phyloP scores from a whole-genome alignment of 768 basidiomycete genomes.

The Leccinum truebloodii region DNA sequence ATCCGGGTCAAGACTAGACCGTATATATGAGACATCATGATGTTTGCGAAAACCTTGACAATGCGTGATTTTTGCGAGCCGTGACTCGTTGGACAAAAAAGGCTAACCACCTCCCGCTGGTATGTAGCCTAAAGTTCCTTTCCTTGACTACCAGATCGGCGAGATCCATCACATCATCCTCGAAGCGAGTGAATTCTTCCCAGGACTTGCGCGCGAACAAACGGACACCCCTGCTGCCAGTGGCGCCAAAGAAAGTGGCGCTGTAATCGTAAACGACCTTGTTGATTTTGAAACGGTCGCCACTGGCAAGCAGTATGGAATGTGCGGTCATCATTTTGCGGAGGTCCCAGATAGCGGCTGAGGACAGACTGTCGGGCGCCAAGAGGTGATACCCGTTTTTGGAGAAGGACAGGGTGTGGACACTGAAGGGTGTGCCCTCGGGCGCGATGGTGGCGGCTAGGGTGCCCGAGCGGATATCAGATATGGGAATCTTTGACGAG shows the following conservation, averaged over 20 bases:
- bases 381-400: constrained; percentile 98
- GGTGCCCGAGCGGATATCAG: constrained; percentile 78
- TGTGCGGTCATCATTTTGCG: constrained; percentile 74
- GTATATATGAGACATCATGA: no score
- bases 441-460: constrained; percentile 76
- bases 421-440: constrained; percentile 60
- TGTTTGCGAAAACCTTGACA: no score
- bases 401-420: constrained; percentile 86
- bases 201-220: constrained; percentile 91
- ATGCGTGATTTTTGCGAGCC: no score
- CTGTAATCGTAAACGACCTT: constrained; percentile 83
- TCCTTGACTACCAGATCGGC: constrained; percentile 65
- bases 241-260: constrained; percentile 84
- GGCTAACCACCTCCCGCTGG: constrained; percentile 71
- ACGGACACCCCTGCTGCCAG: constrained; percentile 74
- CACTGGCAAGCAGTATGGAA: constrained; percentile 66
- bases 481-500: constrained; percentile 81
- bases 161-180: constrained; percentile 79
- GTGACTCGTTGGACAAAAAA: no score
- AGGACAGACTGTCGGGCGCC: constrained; percentile 69
- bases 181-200: constrained; percentile 82
- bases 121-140: constrained; percentile 75
- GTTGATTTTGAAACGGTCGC: constrained; percentile 78
- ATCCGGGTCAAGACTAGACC: no score
- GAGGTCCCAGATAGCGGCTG: constrained; percentile 92